A percentile compares a stretch with the other conserved stretches of the same genome.
Evolutionary conservation across 139 green algal species (phyloP).

Genomic region (Ulvella scutata): DNA sequence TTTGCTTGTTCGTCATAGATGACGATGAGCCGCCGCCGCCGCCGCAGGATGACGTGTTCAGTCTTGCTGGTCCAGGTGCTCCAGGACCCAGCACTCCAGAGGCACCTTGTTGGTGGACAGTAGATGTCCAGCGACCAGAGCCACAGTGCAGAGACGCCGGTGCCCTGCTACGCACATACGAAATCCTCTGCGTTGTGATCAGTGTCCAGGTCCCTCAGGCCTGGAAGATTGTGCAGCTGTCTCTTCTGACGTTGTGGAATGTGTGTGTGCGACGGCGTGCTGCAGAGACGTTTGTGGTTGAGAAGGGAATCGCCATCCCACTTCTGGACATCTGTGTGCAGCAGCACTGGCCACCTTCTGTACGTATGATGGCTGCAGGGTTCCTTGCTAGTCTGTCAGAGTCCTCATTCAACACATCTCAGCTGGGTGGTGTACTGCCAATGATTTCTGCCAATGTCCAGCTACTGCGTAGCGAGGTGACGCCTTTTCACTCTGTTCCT

Average conservation of each 20-base stretch:
- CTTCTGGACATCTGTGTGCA: constrained; percentile 26
- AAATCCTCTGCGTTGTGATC: constrained; percentile 32
- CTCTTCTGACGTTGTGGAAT: constrained; percentile 36
- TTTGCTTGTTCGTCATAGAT: constrained; percentile 62
- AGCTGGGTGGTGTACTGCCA: constrained; percentile 4
- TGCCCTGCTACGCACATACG: constrained; percentile 27
- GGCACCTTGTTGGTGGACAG: constrained; percentile 43
- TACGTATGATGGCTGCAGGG: constrained; percentile 37
- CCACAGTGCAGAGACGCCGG: constrained; percentile 13
- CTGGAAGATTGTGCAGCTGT: constrained; percentile 37
- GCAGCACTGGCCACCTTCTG: constrained; percentile 33
- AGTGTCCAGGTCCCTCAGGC: constrained; percentile 11
- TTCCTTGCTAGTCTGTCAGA: constrained; percentile 44
- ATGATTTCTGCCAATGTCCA: constrained; percentile 13
- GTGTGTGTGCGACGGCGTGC: constrained; percentile 16
- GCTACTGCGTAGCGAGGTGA: constrained; percentile 15
- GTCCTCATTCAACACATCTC: constrained; percentile 5
- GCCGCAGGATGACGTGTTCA: constrained; percentile 18
- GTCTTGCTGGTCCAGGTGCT: constrained; percentile 5
- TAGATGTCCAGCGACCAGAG: constrained; percentile 26
- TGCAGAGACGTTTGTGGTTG: constrained; percentile 37
- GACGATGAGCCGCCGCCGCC: constrained; percentile 21
- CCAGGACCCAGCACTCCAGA: not conserved
- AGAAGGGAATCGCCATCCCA: constrained; percentile 14
- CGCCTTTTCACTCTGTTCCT: too few relatives aligned